phyloP scores from a whole-genome alignment of 108 stramenopile species.

The Nitzschia palea region DNA sequence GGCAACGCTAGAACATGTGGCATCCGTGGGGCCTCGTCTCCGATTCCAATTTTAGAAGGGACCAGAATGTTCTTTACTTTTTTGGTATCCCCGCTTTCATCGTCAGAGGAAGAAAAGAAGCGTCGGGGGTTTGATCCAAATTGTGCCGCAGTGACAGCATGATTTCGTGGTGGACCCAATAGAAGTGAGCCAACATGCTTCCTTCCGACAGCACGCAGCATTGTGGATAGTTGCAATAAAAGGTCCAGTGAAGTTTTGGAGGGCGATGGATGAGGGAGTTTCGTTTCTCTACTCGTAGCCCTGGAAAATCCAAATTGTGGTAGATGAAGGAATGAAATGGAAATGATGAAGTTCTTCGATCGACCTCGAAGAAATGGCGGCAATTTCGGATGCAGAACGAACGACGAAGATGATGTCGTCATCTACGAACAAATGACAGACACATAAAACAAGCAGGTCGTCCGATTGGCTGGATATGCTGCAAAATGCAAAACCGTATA shows the following conservation, averaged over 20 bases:
- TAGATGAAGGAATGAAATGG: background rate
- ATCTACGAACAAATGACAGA: no score
- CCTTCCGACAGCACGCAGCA: background rate
- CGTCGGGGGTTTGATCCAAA: background rate
- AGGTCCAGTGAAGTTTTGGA: no score
- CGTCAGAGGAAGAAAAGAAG: constrained; percentile 3
- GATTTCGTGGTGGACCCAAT: background rate
- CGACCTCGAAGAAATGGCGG: no score
- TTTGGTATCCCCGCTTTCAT: constrained; percentile 3
- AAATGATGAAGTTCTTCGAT: background rate
- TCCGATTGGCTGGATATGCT: no score
- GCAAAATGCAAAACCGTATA: no score
- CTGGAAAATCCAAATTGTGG: no score
- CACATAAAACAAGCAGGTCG: no score
- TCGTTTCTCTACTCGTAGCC: no score
- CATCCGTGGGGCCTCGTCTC: constrained; percentile 82
- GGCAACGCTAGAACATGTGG: constrained; percentile 82
- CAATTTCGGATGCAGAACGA: no score
- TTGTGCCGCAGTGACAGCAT: background rate
- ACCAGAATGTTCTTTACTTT: constrained; percentile 8
- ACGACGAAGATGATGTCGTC: no score
- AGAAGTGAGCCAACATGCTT: background rate
- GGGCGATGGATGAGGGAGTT: no score
- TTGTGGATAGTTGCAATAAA: background rate
- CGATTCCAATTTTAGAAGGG: constrained; percentile 48